Base-by-base conservation (phyloP, 1,284 basidiomycete species). In the Trametes pubescens region DNA sequence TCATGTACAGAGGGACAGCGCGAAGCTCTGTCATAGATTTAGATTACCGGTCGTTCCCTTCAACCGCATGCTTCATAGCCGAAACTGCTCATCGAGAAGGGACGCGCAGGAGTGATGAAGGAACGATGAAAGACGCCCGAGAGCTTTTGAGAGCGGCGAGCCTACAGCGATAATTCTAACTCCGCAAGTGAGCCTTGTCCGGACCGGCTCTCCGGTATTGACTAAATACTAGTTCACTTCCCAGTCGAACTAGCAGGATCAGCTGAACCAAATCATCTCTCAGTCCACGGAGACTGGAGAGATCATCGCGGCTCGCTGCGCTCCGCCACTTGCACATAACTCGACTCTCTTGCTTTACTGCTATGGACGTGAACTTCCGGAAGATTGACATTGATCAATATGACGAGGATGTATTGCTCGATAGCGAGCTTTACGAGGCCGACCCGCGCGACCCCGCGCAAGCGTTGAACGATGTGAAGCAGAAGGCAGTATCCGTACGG, bases 301-400 rank as follows among this genome's bases (percentile, higher is more conserved):
- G 34, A 57, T 59, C 48, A 48, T 43, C 59, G 22, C 46, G 29
- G 34, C 49, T 48, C n/a, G 26, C 47, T 24, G 21, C 7, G 21
- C 53, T 29, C 54, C 35, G 22, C 59, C 21, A 51, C 63, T 54
- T 21, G 35, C 61, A 77, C 32, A 47, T 24, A 38, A 18, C 37
- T 38, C 35, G 7, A n/a, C 44, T 52, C 34, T 51, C n/a, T 21
- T 35, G 2, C 38, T 47, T 43, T 24, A n/a, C n/a, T 44, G 53
- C 47, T 26, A 94, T 94, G 91, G 86, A 91, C 66, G 82, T 81
- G 71, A 87, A 87, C 66, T 98, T 95, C 79, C 86, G 96, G 69
- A 96, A 96, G 80, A 96, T 98, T 80, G 92, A 98, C 79, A 93
- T 98, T 72, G 96, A 99, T 80, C 85, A 84, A 55, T 96, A 89